Conservation (phyloP, 2,329 filamentous ascomycete genomes). For the Zymoseptoria brevis region DNA sequence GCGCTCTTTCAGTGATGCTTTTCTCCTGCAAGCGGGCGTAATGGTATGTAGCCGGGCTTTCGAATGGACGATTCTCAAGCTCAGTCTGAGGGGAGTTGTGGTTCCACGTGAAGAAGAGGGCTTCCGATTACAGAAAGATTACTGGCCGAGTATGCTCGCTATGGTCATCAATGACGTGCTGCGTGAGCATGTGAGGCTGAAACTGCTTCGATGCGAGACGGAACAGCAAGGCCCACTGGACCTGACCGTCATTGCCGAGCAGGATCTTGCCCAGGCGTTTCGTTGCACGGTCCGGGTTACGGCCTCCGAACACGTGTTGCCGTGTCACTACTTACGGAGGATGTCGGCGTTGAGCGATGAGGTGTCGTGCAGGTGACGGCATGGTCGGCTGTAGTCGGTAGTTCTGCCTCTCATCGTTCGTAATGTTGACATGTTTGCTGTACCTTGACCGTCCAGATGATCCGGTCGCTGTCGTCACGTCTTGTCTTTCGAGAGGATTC, state of each 20-base stretch:
- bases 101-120: background rate
- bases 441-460: too few species aligned
- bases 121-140: too few species aligned
- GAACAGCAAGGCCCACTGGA: too few species aligned
- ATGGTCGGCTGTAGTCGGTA: background rate
- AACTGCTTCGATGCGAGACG: background rate
- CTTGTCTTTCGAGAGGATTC: too few species aligned
- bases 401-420: background rate
- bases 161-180: background rate
- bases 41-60: background rate
- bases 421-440: too few species aligned
- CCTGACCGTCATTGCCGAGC: background rate
- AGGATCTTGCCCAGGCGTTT: background rate
- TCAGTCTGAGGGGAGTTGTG: background rate
- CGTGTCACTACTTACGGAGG: background rate
- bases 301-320: background rate
- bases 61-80: background rate
- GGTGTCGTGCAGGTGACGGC: background rate
- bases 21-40: background rate
- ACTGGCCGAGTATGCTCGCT: background rate
- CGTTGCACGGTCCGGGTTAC: background rate
- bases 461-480: background rate
- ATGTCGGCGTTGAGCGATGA: background rate
- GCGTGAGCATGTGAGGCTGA: background rate
- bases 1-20: too few species aligned